Base-by-base conservation (phyloP, 768 basidiomycete species). In the Strobilomyces echinocephalus region DNA sequence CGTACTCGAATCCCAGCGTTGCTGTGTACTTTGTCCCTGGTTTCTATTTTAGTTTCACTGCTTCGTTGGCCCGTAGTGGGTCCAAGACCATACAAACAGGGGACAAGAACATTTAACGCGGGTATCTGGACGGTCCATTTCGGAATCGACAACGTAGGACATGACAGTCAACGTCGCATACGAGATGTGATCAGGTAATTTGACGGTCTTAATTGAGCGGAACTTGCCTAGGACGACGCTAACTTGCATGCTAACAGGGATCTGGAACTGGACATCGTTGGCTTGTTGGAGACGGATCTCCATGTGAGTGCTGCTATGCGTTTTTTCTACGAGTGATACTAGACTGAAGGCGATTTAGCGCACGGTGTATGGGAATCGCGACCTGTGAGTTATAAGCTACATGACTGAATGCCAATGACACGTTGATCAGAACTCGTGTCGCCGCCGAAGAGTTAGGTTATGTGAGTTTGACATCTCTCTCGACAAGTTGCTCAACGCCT, bases 111-210 rank as follows among this genome's bases (percentile, higher is more conserved):
- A n/a, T 73, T 93, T 40, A 85, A 83, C 18, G 84, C 87, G 5
- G 92, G 88, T 4, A 91, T 95, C 28, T 95, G 91, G 92, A 91
- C 93, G 0, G 77, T 95, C 24, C 93, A 95, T 67, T 95, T 95
- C 64, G 93, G 93, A 0, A 74, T 85, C 18, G 69, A 69, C 50
- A 72, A 69, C 16, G 59, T 50, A 26, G 69, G 70, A n/a, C 64
- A 66, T 39, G 69, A 72, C 42, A 70, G 69, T 48, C 69, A 71
- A 36, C 68, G 65, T 34, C 69, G 63, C 30, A 65, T 69, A 43
- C 68, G 69, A 36, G 69, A 69, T 16, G 56, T 50, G 82, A 91
- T 68, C 83, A 88, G 57, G 81, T 79, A 40, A 84, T 88, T 3
- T 68, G 80, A 26, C 33, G 40, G 47, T 34, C 33, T 21, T 24